phyloP scores from a whole-genome alignment of 257 asterid species.

The Plantago ovata region DNA sequence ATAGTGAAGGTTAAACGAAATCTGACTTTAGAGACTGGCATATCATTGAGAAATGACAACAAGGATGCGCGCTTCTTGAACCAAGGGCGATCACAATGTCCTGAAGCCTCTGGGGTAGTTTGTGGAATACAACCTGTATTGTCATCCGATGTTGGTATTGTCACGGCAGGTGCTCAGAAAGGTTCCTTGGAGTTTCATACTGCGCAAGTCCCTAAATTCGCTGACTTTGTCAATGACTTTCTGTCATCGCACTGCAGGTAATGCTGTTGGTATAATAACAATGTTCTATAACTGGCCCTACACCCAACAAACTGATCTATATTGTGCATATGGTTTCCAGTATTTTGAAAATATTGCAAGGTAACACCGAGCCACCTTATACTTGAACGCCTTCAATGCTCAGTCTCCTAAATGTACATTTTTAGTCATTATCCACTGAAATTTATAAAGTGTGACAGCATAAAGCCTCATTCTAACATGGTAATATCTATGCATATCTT shows the following conservation, averaged over 20 bases:
- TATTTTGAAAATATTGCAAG: too few relatives aligned
- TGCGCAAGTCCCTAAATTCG: constrained; percentile 39
- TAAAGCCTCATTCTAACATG: neutral
- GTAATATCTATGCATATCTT: neutral
- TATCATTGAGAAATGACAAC: neutral
- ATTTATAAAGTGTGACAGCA: neutral
- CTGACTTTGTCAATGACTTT: constrained; percentile 55
- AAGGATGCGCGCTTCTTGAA: constrained; percentile 12
- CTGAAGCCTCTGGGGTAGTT: constrained; percentile 28
- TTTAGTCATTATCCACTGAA: neutral
- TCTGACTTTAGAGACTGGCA: constrained; percentile 17
- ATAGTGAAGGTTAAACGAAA: too few relatives aligned
- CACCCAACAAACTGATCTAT: too few relatives aligned
- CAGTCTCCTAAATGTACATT: neutral
- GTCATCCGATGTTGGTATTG: constrained; percentile 22
- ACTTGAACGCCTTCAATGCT: too few relatives aligned
- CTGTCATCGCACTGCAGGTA: constrained; percentile 87
- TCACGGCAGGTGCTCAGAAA: constrained; percentile 26
- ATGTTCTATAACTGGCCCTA: too few relatives aligned
- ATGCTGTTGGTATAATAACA: constrained; percentile 7
- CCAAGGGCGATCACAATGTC: constrained; percentile 18
- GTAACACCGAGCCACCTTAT: too few relatives aligned
- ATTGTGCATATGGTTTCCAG: too few relatives aligned
- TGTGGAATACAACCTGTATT: constrained; percentile 23
- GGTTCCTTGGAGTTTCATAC: constrained; percentile 23